These are phyloP conservation scores for Colletotrichum acutatum DNA, from an alignment of 2,329 filamentous ascomycete species.

Conservation along the genomic window DNA sequence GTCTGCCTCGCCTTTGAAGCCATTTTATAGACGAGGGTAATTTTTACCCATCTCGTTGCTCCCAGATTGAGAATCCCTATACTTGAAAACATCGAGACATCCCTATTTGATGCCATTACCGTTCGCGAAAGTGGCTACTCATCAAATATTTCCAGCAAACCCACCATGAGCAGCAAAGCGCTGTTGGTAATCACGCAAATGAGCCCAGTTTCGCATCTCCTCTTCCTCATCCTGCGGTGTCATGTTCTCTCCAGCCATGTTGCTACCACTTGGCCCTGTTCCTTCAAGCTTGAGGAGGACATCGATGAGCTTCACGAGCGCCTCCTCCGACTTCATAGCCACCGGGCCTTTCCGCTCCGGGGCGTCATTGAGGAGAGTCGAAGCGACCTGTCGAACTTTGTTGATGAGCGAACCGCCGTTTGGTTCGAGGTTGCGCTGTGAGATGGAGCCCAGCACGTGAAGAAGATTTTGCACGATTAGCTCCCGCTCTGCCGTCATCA, in stretches of 20 bases:
- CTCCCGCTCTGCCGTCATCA: slow-evolving; percentile 81
- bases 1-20: background rate
- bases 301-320: slow-evolving; percentile 77
- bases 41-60: background rate
- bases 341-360: slow-evolving; percentile 62
- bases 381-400: slow-evolving; percentile 87
- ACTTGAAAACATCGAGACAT: background rate
- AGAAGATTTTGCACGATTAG: slow-evolving; percentile 85
- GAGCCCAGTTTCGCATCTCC: slow-evolving; percentile 82
- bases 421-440: slow-evolving; percentile 86
- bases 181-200: slow-evolving; percentile 80
- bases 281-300: slow-evolving; percentile 81
- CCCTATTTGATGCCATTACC: background rate
- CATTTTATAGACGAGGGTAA: background rate
- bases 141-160: slow-evolving; percentile 47
- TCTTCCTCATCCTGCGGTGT: slow-evolving; percentile 75
- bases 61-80: background rate
- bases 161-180: slow-evolving; percentile 76
- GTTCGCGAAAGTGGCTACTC: background rate
- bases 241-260: slow-evolving; percentile 48
- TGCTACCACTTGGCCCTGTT: slow-evolving; percentile 52
- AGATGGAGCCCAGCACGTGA: slow-evolving; percentile 78
- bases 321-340: slow-evolving; percentile 72
- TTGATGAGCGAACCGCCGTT: slow-evolving; percentile 74
- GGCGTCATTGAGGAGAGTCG: slow-evolving; percentile 75